Evolutionary conservation across 2,329 filamentous ascomycete genomes (phyloP).

Genomic region (Colletotrichum destructivum): DNA sequence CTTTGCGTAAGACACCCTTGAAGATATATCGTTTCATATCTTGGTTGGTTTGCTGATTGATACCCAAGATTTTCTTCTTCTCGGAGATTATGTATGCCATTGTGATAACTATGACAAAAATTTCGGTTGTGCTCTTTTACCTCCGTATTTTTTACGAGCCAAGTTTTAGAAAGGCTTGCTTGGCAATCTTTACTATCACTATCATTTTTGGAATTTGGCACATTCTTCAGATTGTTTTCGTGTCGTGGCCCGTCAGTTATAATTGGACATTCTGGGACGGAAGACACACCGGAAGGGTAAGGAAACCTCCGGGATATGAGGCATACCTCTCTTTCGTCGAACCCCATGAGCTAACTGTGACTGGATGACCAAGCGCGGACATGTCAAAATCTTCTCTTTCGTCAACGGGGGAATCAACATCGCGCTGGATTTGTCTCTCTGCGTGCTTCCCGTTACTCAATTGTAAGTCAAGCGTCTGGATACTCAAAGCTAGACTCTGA

Average conservation of each 20-base stretch:
- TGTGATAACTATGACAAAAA: background rate
- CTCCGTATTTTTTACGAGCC: background rate
- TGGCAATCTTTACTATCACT: background rate
- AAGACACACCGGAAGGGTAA: background rate
- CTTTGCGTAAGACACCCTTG: background rate
- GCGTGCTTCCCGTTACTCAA: background rate
- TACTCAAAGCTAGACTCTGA: too few relatives aligned
- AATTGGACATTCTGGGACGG: conserved; percentile 8
- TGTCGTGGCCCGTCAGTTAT: background rate
- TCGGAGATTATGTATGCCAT: conserved; percentile 1
- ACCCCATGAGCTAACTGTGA: background rate
- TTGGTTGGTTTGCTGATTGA: background rate
- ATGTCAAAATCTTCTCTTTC: background rate
- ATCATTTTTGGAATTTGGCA: background rate
- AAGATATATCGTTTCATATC: too few relatives aligned
- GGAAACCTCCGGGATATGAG: background rate
- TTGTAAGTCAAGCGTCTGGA: background rate
- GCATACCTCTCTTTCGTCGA: background rate
- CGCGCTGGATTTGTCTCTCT: background rate
- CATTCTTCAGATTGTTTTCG: background rate
- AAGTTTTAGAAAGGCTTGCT: background rate
- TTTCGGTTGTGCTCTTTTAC: background rate
- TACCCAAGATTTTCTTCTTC: background rate
- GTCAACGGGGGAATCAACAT: background rate
- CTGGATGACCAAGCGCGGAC: background rate